Evolutionary conservation across 1,284 basidiomycete species (phyloP), one percentile per base, ranked within the genome.

Genomic region (Coniferiporia sulphurascens): DNA sequence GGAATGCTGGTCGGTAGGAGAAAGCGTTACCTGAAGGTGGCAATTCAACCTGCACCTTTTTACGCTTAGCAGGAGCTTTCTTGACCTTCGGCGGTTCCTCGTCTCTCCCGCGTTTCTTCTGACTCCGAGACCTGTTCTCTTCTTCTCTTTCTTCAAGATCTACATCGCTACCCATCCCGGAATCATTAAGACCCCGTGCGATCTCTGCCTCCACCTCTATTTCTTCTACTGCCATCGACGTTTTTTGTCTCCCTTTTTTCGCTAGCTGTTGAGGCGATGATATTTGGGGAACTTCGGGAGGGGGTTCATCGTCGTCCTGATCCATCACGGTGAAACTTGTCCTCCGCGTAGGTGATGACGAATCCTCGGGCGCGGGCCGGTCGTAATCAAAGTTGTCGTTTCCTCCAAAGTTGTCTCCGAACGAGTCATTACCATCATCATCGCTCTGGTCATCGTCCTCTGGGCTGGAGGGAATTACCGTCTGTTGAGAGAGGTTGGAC

Each of bases 201-300:
- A 84, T 81, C 36, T 84, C 83, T 17, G 83, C 79, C 58, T 87
- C 85, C 34, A 81, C 65, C 1, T 72, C 75, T 9, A 73, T 75
- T 17, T 79, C 74, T 51, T 70, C 70, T 22, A 72, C 67, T 45
- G 46, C 56, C 49, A 53, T 65, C 59, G 36, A 65, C 65, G 46
- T 67, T 66, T 41, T 70, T 66, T 51, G 70, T 68, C 19, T 77
- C 73, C 36, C 71, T 68, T 44, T 74, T 73, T 35, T 55, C 48
- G 56, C 65, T 58, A 58, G 63, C 44, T 64, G 57, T 50, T 41
- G 38, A 22, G 64, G 60, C 17, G 62, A 63, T n/a, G 63, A 66
- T 22, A 61, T 60, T 48, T 59, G 63, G n/a, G 62, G 60, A n/a
- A 65, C 21, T 38, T 71, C 71, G 4, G 71, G 50, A 53, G 48